These are phyloP conservation scores for Backusella tuberculispora DNA, from an alignment of 192 early-diverging fungal species.

Conservation along the genomic window DNA sequence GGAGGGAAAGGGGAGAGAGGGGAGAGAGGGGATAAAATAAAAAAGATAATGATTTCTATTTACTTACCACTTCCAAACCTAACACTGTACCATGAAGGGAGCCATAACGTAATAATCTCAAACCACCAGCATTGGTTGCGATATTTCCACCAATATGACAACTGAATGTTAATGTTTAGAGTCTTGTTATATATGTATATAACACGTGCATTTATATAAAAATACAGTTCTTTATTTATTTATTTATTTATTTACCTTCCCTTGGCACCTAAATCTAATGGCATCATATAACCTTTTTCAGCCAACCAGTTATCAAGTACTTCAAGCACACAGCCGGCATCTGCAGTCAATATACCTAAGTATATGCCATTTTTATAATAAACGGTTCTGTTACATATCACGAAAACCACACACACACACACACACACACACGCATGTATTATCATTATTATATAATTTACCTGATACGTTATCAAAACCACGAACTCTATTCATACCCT, in stretches of 20 bases:
- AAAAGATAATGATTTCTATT: no score
- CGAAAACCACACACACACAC: no score
- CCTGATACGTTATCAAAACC: conserved; percentile 70
- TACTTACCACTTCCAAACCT: conserved; percentile 85
- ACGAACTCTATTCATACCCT: conserved; percentile 80
- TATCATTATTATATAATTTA: background rate
- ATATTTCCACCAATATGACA: conserved; percentile 99
- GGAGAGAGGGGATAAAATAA: no score
- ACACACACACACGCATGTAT: background rate
- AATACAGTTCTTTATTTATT: background rate
- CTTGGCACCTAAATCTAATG: conserved; percentile 89
- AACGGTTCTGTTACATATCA: background rate
- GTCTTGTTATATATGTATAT: background rate
- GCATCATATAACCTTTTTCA: conserved; percentile 89
- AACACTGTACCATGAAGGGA: conserved; percentile 96
- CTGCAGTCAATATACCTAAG: conserved; percentile 80
- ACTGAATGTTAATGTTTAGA: conserved; percentile 45
- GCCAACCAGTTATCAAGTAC: conserved; percentile 84
- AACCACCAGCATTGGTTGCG: conserved; percentile 97
- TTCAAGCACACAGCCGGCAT: conserved; percentile 94
- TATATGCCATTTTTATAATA: background rate
- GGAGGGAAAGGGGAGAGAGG: background rate
- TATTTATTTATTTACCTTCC: conserved; percentile 47
- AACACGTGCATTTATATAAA: background rate
- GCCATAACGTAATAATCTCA: conserved; percentile 93